Conservation (phyloP, 345 rosid species). For the Nephelium lappaceum region DNA sequence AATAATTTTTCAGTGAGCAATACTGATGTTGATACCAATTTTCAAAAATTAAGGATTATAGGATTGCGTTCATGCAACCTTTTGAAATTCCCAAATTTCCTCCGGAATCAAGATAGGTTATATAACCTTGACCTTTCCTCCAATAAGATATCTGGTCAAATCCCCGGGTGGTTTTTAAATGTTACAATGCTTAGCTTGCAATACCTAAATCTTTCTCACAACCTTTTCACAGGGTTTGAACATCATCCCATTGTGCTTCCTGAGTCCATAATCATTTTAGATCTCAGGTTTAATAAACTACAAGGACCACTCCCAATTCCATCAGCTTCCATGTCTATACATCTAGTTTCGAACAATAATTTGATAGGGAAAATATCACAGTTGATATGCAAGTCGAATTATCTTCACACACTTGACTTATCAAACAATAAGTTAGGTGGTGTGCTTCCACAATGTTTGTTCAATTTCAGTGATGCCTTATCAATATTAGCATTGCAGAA, state of each 20-base stretch:
- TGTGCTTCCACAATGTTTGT: slow-evolving; percentile 33
- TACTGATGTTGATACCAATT: background rate
- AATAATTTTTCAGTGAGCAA: slow-evolving; percentile 8
- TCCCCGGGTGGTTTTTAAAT: background rate
- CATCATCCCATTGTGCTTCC: background rate
- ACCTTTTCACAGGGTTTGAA: slow-evolving; percentile 16
- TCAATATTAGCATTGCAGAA: background rate
- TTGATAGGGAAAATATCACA: slow-evolving; percentile 22
- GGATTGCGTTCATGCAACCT: too few species aligned
- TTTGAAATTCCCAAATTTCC: too few species aligned
- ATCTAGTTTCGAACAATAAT: slow-evolving; percentile 14
- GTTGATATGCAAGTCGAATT: slow-evolving; percentile 14
- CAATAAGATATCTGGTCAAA: background rate
- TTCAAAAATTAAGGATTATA: background rate
- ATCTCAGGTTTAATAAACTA: background rate
- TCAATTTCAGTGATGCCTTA: background rate
- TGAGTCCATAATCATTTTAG: background rate
- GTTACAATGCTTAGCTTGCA: background rate
- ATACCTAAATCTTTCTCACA: background rate
- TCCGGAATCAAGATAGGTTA: too few species aligned
- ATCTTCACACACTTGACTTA: slow-evolving; percentile 7
- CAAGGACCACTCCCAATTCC: slow-evolving; percentile 20
- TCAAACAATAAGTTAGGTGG: slow-evolving; percentile 23
- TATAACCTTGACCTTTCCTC: too few species aligned
- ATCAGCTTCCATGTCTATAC: too few species aligned